These are phyloP conservation scores for Cladosporium sp. DNA, from an alignment of 2,329 filamentous ascomycete species.

Conservation along the genomic window DNA sequence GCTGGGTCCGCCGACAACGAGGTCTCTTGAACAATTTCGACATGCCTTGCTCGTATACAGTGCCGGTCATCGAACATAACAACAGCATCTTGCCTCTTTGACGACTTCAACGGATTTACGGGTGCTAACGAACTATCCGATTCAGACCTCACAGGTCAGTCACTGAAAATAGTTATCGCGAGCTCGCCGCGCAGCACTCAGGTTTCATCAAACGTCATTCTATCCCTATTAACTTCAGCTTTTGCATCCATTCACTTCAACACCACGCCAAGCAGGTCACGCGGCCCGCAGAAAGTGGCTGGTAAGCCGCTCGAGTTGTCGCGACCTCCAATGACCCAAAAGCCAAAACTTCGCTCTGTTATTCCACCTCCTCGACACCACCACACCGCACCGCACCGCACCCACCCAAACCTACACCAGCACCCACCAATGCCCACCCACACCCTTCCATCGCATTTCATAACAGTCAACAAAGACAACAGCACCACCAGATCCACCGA, in stretches of 20 bases:
- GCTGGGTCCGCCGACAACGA: background rate
- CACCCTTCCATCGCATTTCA: background rate
- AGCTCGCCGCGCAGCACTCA: background rate
- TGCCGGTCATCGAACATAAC: background rate
- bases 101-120: background rate
- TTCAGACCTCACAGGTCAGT: background rate
- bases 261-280: background rate
- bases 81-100: background rate
- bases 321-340: background rate
- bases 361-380: background rate
- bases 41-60: background rate
- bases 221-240: background rate
- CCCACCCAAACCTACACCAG: background rate
- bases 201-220: background rate
- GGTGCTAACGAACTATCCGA: too few species aligned
- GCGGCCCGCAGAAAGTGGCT: background rate
- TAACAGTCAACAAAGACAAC: background rate
- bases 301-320: background rate
- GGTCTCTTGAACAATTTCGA: background rate
- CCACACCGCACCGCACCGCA: background rate
- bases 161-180: background rate
- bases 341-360: background rate
- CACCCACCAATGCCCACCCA: background rate
- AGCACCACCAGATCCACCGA: background rate
- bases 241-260: constrained; percentile 1